Conservation (phyloP, 192 early-diverging fungal species). For the Gamsiella multidivaricata region DNA sequence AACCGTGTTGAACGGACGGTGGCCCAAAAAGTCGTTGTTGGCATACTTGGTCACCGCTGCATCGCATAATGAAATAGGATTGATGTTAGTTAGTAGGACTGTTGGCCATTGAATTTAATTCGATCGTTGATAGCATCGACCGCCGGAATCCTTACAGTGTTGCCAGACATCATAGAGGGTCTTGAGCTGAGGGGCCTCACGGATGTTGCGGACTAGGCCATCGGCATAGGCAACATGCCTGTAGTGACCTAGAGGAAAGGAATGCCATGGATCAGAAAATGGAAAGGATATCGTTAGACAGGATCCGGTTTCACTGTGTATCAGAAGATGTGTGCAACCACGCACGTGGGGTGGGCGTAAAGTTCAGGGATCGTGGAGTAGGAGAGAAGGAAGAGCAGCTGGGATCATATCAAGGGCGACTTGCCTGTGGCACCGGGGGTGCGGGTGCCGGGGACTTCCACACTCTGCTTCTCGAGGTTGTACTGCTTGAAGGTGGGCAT, state of each 20-base stretch:
- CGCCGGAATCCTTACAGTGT: conserved; percentile 43
- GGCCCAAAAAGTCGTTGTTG: conserved; percentile 72
- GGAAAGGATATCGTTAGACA: neutral
- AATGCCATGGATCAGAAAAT: conserved; percentile 7
- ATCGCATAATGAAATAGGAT: neutral
- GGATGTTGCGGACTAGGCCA: conserved; percentile 42
- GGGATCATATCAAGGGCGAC: neutral
- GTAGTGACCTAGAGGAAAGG: conserved; percentile 56
- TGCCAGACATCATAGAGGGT: conserved; percentile 62
- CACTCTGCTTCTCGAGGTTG: conserved; percentile 63
- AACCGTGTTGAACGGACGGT: conserved; percentile 67
- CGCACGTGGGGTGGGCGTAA: neutral
- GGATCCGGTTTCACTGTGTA: no score
- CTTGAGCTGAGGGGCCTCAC: conserved; percentile 60
- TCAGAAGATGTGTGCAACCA: no score
- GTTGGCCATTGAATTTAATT: neutral
- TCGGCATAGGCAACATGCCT: conserved; percentile 55
- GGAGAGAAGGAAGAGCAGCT: neutral
- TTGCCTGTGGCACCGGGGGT: conserved; percentile 64
- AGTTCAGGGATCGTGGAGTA: no score
- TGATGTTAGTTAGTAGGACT: neutral
- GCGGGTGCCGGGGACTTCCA: conserved; percentile 60
- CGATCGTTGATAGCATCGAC: neutral
- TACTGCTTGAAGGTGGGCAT: conserved; percentile 44
- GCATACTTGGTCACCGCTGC: conserved; percentile 64